Evolutionary conservation across 176 grass and related monocot species (phyloP).

Genomic region (Paspalum vaginatum): DNA sequence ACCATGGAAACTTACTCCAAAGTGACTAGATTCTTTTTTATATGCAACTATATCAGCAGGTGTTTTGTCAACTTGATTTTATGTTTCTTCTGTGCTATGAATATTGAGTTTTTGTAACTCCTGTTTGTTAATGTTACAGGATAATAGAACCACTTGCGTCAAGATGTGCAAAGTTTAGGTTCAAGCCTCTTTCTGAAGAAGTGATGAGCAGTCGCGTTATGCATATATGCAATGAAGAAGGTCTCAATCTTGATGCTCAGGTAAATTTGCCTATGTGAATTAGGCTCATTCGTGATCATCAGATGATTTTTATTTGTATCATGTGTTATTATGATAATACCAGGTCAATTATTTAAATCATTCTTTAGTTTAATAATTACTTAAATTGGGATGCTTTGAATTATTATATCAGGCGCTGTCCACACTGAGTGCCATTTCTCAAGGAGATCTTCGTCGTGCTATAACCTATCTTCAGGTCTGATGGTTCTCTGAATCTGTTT

Average conservation of each 20-base stretch:
- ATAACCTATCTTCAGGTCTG: conserved; percentile 98
- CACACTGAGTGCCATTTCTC: conserved; percentile 85
- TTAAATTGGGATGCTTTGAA: conserved; percentile 40
- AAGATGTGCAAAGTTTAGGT: conserved; percentile 99
- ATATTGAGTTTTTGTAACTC: conserved; percentile 22
- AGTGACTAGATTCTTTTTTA: conserved; percentile 99
- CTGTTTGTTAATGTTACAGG: conserved; percentile 48
- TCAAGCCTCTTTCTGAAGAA: conserved; percentile 94
- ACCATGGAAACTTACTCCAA: conserved; percentile 92
- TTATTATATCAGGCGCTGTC: conserved; percentile 67
- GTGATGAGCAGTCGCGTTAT: conserved; percentile 90
- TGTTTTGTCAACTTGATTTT: conserved; percentile 40
- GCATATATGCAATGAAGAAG: conserved; percentile 96
- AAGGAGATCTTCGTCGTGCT: conserved; percentile 97
- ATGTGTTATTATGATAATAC: conserved; percentile 10
- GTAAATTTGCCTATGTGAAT: conserved; percentile 29
- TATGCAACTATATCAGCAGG: conserved; percentile 99
- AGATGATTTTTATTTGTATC: conserved; percentile 24
- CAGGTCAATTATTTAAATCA: not conserved
- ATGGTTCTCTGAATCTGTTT: conserved; percentile 8
- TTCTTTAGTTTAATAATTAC: conserved; percentile 4
- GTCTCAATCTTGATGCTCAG: conserved; percentile 78
- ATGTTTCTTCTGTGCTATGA: not conserved
- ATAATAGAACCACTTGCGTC: conserved; percentile 99
- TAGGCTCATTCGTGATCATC: not conserved